Conservation (phyloP, 192 early-diverging fungal genomes). For the Cladochytrium replicatum region DNA sequence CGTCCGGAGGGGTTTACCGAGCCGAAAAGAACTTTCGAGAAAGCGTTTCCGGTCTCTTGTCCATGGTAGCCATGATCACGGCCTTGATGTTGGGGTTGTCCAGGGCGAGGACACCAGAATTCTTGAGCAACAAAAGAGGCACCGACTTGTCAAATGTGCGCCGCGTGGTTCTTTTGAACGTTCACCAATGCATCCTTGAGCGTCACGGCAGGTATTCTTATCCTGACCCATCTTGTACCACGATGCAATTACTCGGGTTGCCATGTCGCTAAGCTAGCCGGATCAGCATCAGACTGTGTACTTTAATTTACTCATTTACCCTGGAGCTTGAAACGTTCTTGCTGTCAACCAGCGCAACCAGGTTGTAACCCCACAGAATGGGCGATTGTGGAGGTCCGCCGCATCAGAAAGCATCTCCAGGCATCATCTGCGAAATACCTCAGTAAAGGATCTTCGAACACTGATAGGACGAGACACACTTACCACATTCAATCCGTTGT, state of each 20-base stretch:
- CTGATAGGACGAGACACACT: neutral
- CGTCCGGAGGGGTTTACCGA: slow-evolving; percentile 49
- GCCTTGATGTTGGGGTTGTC: slow-evolving; percentile 45
- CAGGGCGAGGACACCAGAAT: too few species aligned
- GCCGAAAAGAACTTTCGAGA: slow-evolving; percentile 57
- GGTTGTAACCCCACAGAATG: neutral
- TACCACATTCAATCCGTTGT: neutral
- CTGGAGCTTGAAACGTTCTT: neutral
- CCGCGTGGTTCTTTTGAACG: too few species aligned
- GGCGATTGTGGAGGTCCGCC: neutral
- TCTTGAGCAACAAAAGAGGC: too few species aligned
- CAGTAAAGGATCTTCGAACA: neutral
- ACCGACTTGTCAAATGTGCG: too few species aligned
- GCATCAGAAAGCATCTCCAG: neutral
- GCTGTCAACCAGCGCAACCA: neutral
- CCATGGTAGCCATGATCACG: slow-evolving; percentile 40
- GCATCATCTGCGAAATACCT: neutral
- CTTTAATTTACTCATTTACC: too few species aligned
- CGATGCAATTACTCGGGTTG: neutral
- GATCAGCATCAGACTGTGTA: too few species aligned
- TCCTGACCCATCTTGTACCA: neutral
- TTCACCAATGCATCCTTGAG: too few species aligned
- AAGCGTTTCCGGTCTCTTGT: slow-evolving; percentile 45
- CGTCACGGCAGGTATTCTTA: too few species aligned
- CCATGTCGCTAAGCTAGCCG: too few species aligned